Base-by-base conservation (phyloP, 148 eudicot species). In the Polygonum maritimum region DNA sequence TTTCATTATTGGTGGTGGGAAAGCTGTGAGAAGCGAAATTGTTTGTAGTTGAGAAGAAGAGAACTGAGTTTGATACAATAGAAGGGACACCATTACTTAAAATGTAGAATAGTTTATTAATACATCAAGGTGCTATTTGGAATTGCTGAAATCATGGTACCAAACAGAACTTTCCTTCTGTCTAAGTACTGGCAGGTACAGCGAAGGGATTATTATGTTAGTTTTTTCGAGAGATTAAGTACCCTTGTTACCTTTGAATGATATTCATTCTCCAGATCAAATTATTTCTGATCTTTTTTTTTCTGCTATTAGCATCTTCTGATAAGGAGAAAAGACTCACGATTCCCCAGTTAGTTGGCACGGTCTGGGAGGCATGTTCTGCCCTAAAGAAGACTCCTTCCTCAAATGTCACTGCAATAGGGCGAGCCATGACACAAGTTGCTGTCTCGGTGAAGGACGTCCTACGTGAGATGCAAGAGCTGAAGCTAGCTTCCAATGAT, bases 391-490 rank as follows among this genome's bases (percentile, higher is more conserved):
- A 90, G 83, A 86, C 89, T 51, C 97, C 97, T 22, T 52, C 88
- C 41, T 83, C 93, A 40, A 94, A 94, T 78, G 75, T 91, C 33
- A 85, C 85, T n/a, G 97, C 98, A 21, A 86, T 91, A 63, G 97
- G 98, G 39, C 90, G 92, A 78, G 89, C 90, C 38, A 85, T 94
- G 90, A 92, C 93, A 38, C 87, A 86, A 79, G 85, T 90, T 84
- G 92, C 92, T 16, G 92, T 87, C 75, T 88, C 96, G 69, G 84
- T 94, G 77, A 94, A 94, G 76, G 98, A 94, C 55, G 97, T 94
- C 49, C 87, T 94, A 78, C 97, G 95, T 35, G 96, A 94, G 80
- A 86, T 94, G 89, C 87, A 87, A 73, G 95, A 92, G 80, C 95
- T 92, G 45, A 87, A 86, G 81, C 93, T 87, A 18, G 83, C 83